Evolutionary conservation across 768 basidiomycete genomes (phyloP).

Genomic region (Naematelia aurantialba): DNA sequence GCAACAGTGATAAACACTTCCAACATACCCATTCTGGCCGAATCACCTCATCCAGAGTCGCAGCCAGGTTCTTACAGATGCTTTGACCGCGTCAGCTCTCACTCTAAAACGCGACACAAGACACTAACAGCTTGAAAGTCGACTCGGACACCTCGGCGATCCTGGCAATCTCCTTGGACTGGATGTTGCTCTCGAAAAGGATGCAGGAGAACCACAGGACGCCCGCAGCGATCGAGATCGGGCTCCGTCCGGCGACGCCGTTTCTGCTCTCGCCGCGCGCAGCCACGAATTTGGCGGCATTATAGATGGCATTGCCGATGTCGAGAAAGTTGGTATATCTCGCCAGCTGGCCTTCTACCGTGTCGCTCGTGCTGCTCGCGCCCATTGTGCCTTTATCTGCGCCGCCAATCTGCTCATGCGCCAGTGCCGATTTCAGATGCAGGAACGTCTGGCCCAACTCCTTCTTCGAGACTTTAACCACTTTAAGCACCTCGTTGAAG

Average conservation of each 20-base stretch:
- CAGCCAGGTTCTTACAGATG: constrained; percentile 36
- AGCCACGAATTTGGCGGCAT: constrained; percentile 49
- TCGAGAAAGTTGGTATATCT: constrained; percentile 44
- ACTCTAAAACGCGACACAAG: background rate
- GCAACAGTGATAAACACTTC: background rate
- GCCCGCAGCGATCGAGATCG: constrained; percentile 97
- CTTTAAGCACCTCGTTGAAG: constrained; percentile 90
- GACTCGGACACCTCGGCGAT: constrained; percentile 94
- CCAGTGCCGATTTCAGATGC: constrained; percentile 77
- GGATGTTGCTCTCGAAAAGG: constrained; percentile 69
- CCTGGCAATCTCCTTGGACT: constrained; percentile 76
- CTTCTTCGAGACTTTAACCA: constrained; percentile 93
- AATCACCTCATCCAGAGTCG: constrained; percentile 40
- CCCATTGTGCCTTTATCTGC: constrained; percentile 12
- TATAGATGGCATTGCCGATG: constrained; percentile 39
- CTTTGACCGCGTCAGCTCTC: constrained; percentile 15
- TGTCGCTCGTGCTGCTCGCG: constrained; percentile 21
- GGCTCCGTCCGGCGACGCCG: constrained; percentile 79
- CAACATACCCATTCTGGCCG: constrained; percentile 42
- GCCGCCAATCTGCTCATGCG: constrained; percentile 51
- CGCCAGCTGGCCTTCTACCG: constrained; percentile 35
- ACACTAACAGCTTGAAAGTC: constrained; percentile 69
- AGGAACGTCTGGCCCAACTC: constrained; percentile 89
- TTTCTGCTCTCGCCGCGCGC: constrained; percentile 39
- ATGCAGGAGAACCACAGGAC: constrained; percentile 90